Base-by-base conservation (phyloP, 2,329 filamentous ascomycete species). In the Diaporthe caulivora region DNA sequence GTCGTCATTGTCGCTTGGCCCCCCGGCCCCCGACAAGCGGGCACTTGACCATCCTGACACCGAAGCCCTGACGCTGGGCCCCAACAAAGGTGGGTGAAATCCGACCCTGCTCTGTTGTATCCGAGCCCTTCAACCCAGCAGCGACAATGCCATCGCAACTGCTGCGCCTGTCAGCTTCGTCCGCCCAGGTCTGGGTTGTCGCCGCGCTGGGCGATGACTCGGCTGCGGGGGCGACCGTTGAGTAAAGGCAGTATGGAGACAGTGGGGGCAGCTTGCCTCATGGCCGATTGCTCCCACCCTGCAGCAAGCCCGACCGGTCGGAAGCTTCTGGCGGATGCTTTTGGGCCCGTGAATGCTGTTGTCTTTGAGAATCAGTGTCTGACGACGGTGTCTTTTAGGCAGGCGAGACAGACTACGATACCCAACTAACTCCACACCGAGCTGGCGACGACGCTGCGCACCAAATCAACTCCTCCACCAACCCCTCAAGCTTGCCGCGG, bases 1-100 rank as follows among this genome's bases (percentile, higher is more conserved):
- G 68, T 60, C 68, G 68, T 60, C 68, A 67, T 67, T 51, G 18
- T 70, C 68, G 68, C 68, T 60, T 70, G 54, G 21, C 68, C 54
- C 42, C 55, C 47, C 54, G 42, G 31, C 54, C 58, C 69, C 55
- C 54, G 55, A 62, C 55, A 62, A 62, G 55, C 69, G 31, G 47
- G 69, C 69, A 54, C 31, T 71, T 47, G 69, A 60, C 55, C 51
- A 42, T 42, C 44, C 55, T 53, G 55, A 47, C 47, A 53, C 58
- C 44, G 55, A 60, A 53, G 26, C 44, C 54, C 54, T 57, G 42
- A 31, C n/a, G 26, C 21, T 49, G 54, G 54, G 54, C 68, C 44
- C 47, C 57, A 71, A 40, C 47, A 53, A 31, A 71, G 69, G 69
- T 71, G 69, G 55, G 69, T 71, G 47, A 44, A 51, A 47, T 71